Percentiles rank a stretch among this genome's conserved stretches.
Conservation (phyloP, 345 rosid genomes). For the Fremontodendron californicum region DNA sequence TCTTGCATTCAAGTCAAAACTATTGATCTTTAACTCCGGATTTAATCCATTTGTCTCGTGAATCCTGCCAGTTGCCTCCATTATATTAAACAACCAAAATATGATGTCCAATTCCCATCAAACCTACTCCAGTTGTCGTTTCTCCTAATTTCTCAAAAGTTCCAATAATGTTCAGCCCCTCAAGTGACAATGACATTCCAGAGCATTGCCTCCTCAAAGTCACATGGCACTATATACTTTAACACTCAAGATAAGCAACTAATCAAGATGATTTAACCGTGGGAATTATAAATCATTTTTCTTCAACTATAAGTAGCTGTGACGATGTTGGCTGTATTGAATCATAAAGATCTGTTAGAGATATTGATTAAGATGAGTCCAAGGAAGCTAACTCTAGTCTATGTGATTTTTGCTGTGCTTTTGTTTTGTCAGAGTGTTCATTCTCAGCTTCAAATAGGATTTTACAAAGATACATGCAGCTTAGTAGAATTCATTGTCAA, state of each 20-base stretch:
- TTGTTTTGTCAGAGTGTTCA: slow-evolving; percentile 17
- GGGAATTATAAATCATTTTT: background rate
- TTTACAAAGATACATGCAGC: slow-evolving; percentile 31
- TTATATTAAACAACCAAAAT: background rate
- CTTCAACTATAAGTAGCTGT: slow-evolving; percentile 12
- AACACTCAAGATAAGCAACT: background rate
- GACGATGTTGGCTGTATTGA: background rate
- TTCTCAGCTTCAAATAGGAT: slow-evolving; percentile 45
- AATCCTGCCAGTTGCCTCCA: background rate
- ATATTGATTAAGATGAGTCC: slow-evolving; percentile 11
- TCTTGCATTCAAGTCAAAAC: slow-evolving; percentile 17
- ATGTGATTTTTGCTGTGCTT: background rate
- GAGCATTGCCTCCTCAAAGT: background rate
- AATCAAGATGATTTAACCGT: background rate
- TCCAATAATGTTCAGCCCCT: background rate
- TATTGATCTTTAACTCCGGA: background rate
- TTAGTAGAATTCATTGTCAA: slow-evolving; percentile 45
- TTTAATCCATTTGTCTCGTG: background rate
- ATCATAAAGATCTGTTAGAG: background rate
- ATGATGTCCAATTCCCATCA: background rate
- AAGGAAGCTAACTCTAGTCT: background rate
- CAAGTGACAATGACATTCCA: slow-evolving; percentile 11
- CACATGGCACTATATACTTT: background rate
- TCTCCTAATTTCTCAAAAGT: background rate
- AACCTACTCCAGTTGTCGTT: slow-evolving; percentile 21